Conservation (phyloP, 2,329 filamentous ascomycete genomes). For the Verticillium alfalfae region DNA sequence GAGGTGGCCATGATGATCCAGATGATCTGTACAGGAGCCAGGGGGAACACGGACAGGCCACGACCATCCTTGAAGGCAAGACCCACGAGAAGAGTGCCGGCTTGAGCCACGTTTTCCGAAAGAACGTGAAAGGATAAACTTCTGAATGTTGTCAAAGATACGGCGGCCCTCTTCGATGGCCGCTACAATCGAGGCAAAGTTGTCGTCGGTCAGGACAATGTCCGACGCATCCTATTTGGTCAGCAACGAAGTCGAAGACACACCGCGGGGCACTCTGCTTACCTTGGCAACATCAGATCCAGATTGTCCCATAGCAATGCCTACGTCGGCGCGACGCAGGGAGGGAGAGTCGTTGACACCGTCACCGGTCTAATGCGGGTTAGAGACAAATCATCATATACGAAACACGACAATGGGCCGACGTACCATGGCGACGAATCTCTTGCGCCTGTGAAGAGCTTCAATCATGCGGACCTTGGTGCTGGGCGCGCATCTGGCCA, state of each 20-base stretch:
- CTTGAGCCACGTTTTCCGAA: slow-evolving; percentile 67
- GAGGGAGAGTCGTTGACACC: slow-evolving; percentile 71
- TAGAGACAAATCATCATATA: neutral
- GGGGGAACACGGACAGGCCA: slow-evolving; percentile 64
- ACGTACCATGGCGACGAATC: slow-evolving; percentile 59
- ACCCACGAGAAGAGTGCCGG: slow-evolving; percentile 63
- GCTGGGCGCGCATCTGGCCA: slow-evolving; percentile 62
- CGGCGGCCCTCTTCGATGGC: slow-evolving; percentile 67
- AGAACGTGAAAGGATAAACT: slow-evolving; percentile 66
- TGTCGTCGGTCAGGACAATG: slow-evolving; percentile 66
- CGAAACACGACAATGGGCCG: neutral
- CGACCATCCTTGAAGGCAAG: slow-evolving; percentile 64
- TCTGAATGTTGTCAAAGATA: slow-evolving; percentile 73
- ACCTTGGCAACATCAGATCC: slow-evolving; percentile 61
- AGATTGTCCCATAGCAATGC: slow-evolving; percentile 61
- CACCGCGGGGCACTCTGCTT: neutral
- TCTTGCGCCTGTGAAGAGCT: slow-evolving; percentile 59
- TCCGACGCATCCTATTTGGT: slow-evolving; percentile 46
- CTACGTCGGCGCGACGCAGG: slow-evolving; percentile 64
- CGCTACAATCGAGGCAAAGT: slow-evolving; percentile 67
- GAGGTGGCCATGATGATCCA: slow-evolving; percentile 82
- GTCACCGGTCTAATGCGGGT: slow-evolving; percentile 50
- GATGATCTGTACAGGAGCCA: slow-evolving; percentile 70
- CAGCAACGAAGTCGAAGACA: neutral
- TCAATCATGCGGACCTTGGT: slow-evolving; percentile 74